Conservation (phyloP, 164 flowering plant genomes). For the Kingdonia uniflora region DNA sequence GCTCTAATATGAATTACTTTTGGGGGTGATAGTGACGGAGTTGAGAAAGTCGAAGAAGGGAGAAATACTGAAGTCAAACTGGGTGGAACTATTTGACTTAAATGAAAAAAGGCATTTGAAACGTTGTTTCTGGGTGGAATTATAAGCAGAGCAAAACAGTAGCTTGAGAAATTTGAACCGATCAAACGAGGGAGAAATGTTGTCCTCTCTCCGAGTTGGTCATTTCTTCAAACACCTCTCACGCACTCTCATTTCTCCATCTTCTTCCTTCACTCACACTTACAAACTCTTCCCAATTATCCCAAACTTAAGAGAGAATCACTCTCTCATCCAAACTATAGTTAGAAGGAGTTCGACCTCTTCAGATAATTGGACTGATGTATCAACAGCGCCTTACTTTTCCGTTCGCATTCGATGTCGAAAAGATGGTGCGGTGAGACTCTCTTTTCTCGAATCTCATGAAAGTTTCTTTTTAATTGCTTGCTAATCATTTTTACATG, state of each 20-base stretch:
- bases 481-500: no score
- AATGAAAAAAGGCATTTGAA: neutral
- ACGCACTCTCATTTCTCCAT: neutral
- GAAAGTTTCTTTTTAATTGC: no score
- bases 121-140: no score
- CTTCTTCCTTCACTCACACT: neutral
- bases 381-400: slow-evolving; percentile 20
- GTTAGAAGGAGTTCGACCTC: slow-evolving; percentile 4
- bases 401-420: slow-evolving; percentile 48
- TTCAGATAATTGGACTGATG: slow-evolving; percentile 4
- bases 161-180: neutral
- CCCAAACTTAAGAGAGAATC: neutral
- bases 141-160: neutral
- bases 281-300: neutral
- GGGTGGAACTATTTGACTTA: no score
- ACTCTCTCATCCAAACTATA: neutral
- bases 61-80: no score
- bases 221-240: neutral
- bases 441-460: slow-evolving; percentile 3
- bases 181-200: neutral
- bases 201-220: neutral
- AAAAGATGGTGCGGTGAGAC: slow-evolving; percentile 33
- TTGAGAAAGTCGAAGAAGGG: no score
- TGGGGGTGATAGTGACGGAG: no score
- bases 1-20: no score